These are phyloP conservation scores for Colletotrichum eleusines DNA, from an alignment of 2,329 filamentous ascomycete species.

Conservation along the genomic window DNA sequence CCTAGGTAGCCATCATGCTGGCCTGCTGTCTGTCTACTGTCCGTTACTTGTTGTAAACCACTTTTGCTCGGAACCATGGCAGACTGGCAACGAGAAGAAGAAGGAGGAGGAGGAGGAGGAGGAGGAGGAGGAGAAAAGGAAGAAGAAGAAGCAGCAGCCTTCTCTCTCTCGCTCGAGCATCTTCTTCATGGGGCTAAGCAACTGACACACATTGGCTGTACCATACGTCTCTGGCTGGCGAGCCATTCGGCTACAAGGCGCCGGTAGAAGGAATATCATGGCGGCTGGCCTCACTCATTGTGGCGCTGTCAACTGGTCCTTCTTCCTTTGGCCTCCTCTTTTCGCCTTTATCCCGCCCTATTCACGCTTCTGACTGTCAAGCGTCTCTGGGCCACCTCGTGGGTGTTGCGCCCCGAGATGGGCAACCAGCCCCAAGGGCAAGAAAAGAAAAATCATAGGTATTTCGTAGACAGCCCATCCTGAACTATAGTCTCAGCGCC, in stretches of 20 bases:
- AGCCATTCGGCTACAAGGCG: slow-evolving; percentile 31
- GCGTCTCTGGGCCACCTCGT: slow-evolving; percentile 35
- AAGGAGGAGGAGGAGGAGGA: not conserved
- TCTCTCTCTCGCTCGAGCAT: slow-evolving; percentile 6
- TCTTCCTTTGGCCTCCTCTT: not conserved
- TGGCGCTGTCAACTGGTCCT: slow-evolving; percentile 35
- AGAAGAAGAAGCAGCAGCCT: too few relatives aligned
- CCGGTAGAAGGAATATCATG: slow-evolving; percentile 31
- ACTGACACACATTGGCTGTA: slow-evolving; percentile 21
- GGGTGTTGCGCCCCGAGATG: slow-evolving; percentile 26
- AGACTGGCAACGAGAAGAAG: not conserved
- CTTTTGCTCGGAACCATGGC: not conserved
- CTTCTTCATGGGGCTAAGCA: slow-evolving; percentile 1
- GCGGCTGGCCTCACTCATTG: slow-evolving; percentile 19
- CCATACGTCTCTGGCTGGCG: slow-evolving; percentile 11
- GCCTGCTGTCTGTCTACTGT: not conserved
- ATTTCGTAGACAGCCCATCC: slow-evolving; percentile 12
- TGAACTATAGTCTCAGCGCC: slow-evolving; percentile 35
- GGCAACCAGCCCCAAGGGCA: not conserved
- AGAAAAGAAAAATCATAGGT: slow-evolving; percentile 5
- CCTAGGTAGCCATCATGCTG: not conserved
- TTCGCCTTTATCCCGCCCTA: slow-evolving; percentile 3
- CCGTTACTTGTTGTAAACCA: not conserved
- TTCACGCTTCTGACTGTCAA: slow-evolving; percentile 10
- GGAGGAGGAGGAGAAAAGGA: too few relatives aligned